These are phyloP conservation scores for Amanita molliuscula DNA, from an alignment of 768 basidiomycete genomes.

Conservation along the genomic window DNA sequence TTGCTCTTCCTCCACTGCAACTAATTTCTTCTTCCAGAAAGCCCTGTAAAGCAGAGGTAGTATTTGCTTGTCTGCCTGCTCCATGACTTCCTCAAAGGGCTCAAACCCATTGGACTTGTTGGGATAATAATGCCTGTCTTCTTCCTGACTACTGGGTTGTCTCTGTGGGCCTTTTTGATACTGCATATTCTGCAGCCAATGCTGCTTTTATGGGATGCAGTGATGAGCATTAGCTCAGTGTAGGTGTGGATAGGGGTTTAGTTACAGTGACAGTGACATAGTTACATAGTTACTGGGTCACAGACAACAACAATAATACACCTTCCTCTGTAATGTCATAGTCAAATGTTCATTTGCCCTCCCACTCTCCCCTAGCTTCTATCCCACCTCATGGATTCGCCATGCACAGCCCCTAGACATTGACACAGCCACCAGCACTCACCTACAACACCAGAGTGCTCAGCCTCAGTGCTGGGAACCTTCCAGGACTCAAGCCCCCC, in stretches of 20 bases:
- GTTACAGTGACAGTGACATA: too few species aligned
- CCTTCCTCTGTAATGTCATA: background rate
- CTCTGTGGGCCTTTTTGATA: constrained; percentile 55
- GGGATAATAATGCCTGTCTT: constrained; percentile 66
- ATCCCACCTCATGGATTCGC: too few species aligned
- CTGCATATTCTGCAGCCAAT: constrained; percentile 38
- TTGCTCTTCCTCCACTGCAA: constrained; percentile 27
- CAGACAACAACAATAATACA: constrained; percentile 25
- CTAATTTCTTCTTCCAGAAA: constrained; percentile 36
- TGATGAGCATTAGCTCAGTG: too few species aligned
- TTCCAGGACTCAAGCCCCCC: too few species aligned
- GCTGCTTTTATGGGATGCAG: constrained; percentile 36
- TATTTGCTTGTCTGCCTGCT: constrained; percentile 54
- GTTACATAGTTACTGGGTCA: too few species aligned
- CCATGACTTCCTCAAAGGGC: constrained; percentile 65
- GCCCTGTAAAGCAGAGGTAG: constrained; percentile 47
- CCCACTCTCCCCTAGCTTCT: too few species aligned
- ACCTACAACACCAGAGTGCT: too few species aligned
- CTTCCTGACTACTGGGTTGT: constrained; percentile 69
- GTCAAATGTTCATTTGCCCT: too few species aligned
- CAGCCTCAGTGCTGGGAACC: too few species aligned
- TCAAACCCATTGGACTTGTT: constrained; percentile 74
- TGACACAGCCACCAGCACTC: too few species aligned
- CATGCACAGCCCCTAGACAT: too few species aligned
- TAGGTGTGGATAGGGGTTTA: too few species aligned